Evolutionary conservation across 208 protist species (phyloP).

Genomic region (Leishmania guyanensis): DNA sequence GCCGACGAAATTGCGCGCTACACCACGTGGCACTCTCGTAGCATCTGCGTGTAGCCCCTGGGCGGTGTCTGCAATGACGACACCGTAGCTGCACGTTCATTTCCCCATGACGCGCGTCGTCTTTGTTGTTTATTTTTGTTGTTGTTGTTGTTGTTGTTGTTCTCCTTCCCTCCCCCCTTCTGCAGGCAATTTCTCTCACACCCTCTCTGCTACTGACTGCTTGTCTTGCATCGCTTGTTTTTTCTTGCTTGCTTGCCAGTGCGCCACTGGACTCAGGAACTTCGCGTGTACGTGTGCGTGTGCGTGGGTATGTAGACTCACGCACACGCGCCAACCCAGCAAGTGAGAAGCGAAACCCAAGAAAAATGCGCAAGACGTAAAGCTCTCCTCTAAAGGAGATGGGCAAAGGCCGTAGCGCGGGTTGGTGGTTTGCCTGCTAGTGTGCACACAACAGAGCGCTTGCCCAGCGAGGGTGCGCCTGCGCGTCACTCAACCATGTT

Average conservation of each 20-base stretch:
- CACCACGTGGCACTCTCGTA: slow-evolving; percentile 15
- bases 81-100: neutral
- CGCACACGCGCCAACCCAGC: neutral
- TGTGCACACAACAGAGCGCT: neutral
- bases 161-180: neutral
- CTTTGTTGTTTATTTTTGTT: neutral
- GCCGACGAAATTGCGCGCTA: slow-evolving; percentile 24
- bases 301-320: neutral
- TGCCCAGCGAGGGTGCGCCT: neutral
- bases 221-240: neutral
- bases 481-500: neutral
- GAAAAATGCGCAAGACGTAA: neutral
- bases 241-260: neutral
- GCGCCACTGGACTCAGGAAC: neutral
- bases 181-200: neutral
- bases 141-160: neutral
- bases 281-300: neutral
- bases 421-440: neutral
- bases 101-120: neutral
- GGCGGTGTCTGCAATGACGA: neutral
- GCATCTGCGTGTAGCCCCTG: neutral
- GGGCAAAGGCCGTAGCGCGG: neutral
- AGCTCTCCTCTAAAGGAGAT: neutral
- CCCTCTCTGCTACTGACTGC: slow-evolving; percentile 21
- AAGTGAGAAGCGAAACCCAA: neutral